Conservation (phyloP, 495 filamentous ascomycete genomes). For the Penicillium coprophilum region DNA sequence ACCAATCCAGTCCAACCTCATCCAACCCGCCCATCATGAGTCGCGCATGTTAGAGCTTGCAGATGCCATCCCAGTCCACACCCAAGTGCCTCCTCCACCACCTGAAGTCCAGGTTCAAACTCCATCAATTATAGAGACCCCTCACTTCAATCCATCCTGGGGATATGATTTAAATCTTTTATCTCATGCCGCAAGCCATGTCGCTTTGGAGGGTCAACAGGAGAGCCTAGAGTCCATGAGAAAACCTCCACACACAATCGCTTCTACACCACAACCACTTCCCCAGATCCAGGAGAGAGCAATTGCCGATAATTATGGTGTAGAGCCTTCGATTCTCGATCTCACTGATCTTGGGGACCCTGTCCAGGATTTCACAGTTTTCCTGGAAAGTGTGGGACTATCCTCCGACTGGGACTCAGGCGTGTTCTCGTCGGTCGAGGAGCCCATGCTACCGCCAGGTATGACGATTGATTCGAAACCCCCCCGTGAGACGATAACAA, state of each 20-base stretch:
- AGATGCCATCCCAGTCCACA: conserved; percentile 45
- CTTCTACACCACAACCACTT: conserved; percentile 35
- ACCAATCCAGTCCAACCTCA: conserved; percentile 41
- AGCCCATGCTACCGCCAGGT: conserved; percentile 40
- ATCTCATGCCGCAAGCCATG: conserved; percentile 52
- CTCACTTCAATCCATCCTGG: conserved; percentile 52
- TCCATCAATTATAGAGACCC: conserved; percentile 44
- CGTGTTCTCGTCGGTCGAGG: conserved; percentile 48
- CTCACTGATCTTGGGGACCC: conserved; percentile 49
- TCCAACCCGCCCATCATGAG: conserved; percentile 43
- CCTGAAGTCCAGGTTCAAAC: conserved; percentile 44
- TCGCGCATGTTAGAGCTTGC: conserved; percentile 51
- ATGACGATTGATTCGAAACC: conserved; percentile 43
- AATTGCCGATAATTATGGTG: conserved; percentile 48
- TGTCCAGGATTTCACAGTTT: conserved; percentile 52
- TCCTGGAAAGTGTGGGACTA: conserved; percentile 51
- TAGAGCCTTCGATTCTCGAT: conserved; percentile 49
- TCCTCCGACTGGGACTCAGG: conserved; percentile 53
- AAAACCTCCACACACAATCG: conserved; percentile 36
- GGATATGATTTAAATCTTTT: conserved; percentile 51
- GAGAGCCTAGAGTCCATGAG: conserved; percentile 45
- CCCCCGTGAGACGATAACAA: conserved; percentile 29
- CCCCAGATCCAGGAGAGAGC: conserved; percentile 38
- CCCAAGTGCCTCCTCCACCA: conserved; percentile 36
- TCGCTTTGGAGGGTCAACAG: conserved; percentile 50